Conservation (phyloP, 1,284 basidiomycete species). For the Rhodofomes roseus region DNA sequence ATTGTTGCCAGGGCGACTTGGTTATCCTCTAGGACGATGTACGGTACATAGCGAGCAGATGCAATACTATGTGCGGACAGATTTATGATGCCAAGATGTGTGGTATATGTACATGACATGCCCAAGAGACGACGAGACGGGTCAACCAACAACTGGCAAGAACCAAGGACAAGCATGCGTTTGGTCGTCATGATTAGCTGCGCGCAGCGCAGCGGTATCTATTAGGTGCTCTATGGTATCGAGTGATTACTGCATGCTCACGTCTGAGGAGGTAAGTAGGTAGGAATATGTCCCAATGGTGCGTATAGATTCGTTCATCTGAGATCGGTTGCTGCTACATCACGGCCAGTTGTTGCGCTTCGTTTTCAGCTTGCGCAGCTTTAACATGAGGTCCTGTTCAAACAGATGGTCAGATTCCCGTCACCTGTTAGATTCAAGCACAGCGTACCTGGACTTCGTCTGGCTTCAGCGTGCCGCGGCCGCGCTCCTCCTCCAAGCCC, state of each 20-base stretch:
- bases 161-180: no score
- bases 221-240: not conserved
- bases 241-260: not conserved
- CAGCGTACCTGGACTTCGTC: conserved; percentile 66
- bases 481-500: conserved; percentile 65
- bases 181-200: not conserved
- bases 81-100: not conserved
- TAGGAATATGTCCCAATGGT: not conserved
- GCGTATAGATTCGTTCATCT: not conserved
- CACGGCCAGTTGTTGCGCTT: conserved; percentile 29
- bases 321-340: not conserved
- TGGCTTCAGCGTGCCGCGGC: conserved; percentile 54
- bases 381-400: conserved; percentile 56
- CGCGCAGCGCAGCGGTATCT: not conserved
- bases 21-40: conserved; percentile 52
- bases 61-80: not conserved
- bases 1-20: conserved; percentile 73
- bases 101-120: not conserved
- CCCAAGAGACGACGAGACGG: no score
- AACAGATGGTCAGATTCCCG: conserved; percentile 6
- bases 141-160: not conserved
- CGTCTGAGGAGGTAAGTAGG: not conserved
- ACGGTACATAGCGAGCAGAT: conserved; percentile 3
- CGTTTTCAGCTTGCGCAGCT: conserved; percentile 54
- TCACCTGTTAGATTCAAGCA: not conserved